Percentiles rank a stretch among this genome's conserved stretches.
Conservation (phyloP, 768 basidiomycete species). For the Suillus weaverae region DNA sequence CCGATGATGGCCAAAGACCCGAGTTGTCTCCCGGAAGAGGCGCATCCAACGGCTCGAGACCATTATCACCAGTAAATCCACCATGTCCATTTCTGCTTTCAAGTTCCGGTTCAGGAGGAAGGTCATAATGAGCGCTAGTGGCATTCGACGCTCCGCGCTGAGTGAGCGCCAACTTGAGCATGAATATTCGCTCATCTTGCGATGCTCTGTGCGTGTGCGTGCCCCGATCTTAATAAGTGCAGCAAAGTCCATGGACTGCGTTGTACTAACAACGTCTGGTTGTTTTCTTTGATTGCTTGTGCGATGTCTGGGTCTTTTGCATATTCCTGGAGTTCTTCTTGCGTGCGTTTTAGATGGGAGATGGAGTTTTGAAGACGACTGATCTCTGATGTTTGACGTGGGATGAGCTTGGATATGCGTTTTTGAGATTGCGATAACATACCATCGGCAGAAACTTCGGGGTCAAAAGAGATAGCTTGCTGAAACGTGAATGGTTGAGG, state of each 20-base stretch:
- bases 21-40: background rate
- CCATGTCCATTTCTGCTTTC: background rate
- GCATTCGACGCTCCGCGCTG: slow-evolving; percentile 48
- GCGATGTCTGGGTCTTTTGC: slow-evolving; percentile 56
- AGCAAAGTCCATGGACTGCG: slow-evolving; percentile 7
- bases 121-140: background rate
- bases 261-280: slow-evolving; percentile 55
- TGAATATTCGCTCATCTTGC: slow-evolving; percentile 73
- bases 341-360: slow-evolving; percentile 59
- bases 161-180: slow-evolving; percentile 62
- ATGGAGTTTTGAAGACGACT: slow-evolving; percentile 73
- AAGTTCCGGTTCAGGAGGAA: background rate
- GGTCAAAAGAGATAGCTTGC: slow-evolving; percentile 65
- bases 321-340: slow-evolving; percentile 52
- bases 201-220: slow-evolving; percentile 53
- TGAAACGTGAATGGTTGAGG: slow-evolving; percentile 26
- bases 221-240: slow-evolving; percentile 1
- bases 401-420: slow-evolving; percentile 4
- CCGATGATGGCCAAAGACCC: background rate
- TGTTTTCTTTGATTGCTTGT: slow-evolving; percentile 70
- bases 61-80: slow-evolving; percentile 3
- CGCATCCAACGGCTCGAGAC: background rate
- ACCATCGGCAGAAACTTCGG: slow-evolving; percentile 74
- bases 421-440: slow-evolving; percentile 5
- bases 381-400: slow-evolving; percentile 53